phyloP scores from a whole-genome alignment of 1,139 yeast genomes.

The Pneumocystis carinii region DNA sequence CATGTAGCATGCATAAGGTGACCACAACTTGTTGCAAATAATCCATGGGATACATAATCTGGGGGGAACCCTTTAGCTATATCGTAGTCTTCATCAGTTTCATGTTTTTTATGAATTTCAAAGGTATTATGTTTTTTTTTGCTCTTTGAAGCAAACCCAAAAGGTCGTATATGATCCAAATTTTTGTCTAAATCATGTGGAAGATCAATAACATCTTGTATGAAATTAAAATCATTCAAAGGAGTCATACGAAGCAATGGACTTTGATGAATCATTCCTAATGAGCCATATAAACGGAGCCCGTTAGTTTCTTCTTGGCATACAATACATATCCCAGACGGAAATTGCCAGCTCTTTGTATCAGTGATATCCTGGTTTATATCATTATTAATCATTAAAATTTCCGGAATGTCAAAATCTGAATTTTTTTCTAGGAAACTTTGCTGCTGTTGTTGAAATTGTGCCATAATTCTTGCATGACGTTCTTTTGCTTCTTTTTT shows the following conservation, averaged over 20 bases:
- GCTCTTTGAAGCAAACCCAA: constrained; percentile 14
- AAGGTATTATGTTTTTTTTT: constrained; percentile 11
- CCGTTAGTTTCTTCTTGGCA: constrained; percentile 71
- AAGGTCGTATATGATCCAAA: constrained; percentile 15
- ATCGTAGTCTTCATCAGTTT: neutral
- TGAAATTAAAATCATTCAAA: constrained; percentile 49
- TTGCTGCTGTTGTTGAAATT: constrained; percentile 62
- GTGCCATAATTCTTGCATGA: constrained; percentile 58
- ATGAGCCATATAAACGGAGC: constrained; percentile 62
- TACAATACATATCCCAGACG: constrained; percentile 68
- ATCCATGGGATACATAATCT: constrained; percentile 15
- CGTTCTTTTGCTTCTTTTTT: constrained; percentile 58
- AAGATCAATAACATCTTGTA: constrained; percentile 28
- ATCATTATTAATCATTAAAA: constrained; percentile 18
- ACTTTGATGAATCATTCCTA: constrained; percentile 43
- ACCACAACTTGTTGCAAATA: constrained; percentile 69
- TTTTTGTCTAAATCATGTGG: constrained; percentile 22
- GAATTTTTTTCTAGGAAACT: constrained; percentile 38
- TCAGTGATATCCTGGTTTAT: constrained; percentile 5
- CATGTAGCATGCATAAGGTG: constrained; percentile 87
- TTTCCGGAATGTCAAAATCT: constrained; percentile 21
- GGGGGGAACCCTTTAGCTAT: constrained; percentile 30
- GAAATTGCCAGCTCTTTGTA: constrained; percentile 49
- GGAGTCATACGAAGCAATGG: constrained; percentile 54
- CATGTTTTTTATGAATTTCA: neutral